A percentile compares a stretch with the other conserved stretches of the same genome.
Evolutionary conservation across 2,329 filamentous ascomycete genomes (phyloP).

Genomic region (Chaetothyriales sp.): DNA sequence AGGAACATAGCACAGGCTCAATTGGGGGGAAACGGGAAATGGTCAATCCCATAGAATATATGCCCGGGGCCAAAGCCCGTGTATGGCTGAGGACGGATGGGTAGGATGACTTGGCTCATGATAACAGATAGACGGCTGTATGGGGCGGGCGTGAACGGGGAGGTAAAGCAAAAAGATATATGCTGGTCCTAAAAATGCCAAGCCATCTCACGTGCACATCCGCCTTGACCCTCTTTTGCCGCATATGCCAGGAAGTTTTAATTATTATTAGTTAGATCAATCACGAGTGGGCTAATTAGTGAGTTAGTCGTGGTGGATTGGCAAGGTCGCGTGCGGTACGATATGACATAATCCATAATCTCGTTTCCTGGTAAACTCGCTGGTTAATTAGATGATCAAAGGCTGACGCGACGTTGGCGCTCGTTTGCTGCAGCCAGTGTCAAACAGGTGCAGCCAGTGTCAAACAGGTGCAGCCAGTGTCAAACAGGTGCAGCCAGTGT

Average conservation of each 20-base stretch:
- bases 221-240: neutral
- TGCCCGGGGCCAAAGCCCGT: neutral
- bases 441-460: neutral
- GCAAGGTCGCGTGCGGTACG: neutral
- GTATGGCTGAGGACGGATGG: neutral
- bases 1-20: neutral
- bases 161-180: neutral
- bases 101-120: neutral
- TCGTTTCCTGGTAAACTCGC: no score
- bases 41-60: no score
- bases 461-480: neutral
- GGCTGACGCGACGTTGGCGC: neutral
- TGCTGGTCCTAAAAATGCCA: no score
- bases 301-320: neutral
- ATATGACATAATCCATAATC: neutral
- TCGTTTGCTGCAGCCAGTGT: neutral
- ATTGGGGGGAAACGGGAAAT: slow-evolving; percentile 1
- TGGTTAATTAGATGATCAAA: neutral
- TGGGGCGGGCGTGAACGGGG: neutral
- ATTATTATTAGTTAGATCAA: neutral
- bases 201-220: neutral
- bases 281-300: neutral
- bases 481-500: neutral
- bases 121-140: neutral
- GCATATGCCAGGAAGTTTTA: neutral